Conservation (phyloP, 2,329 filamentous ascomycete genomes). For the Alternaria metachromatica region DNA sequence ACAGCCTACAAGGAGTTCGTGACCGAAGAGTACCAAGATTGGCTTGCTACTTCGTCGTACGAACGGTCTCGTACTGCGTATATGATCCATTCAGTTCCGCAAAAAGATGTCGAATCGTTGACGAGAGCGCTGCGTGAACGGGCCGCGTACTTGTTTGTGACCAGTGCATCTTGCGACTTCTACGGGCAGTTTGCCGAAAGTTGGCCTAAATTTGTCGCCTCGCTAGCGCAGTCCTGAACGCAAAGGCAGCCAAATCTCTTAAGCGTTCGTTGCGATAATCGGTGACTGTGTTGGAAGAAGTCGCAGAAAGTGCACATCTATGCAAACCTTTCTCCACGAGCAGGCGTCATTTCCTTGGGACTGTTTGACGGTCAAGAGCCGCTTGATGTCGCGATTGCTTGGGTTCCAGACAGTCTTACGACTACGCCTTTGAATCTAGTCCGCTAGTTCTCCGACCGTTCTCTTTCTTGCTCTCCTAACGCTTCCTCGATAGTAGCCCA, state of each 20-base stretch:
- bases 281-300: not conserved
- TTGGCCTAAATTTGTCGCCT: conserved; percentile 30
- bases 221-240: conserved; percentile 15
- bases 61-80: conserved; percentile 26
- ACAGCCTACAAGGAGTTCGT: conserved; percentile 24
- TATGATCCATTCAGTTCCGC: conserved; percentile 36
- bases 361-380: not conserved
- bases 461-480: not conserved
- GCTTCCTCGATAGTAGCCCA: conserved; percentile 32
- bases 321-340: not conserved
- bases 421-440: not conserved
- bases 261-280: not conserved
- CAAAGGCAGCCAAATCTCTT: not conserved
- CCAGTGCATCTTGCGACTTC: conserved; percentile 23
- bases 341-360: not conserved
- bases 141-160: conserved; percentile 37
- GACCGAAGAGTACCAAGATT: conserved; percentile 29
- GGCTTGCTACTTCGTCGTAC: conserved; percentile 34
- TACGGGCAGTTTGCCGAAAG: conserved; percentile 32
- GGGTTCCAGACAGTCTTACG: not conserved
- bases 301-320: not conserved
- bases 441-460: not conserved
- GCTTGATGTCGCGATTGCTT: not conserved
- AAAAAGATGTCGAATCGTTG: conserved; percentile 18
- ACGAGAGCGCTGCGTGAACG: conserved; percentile 16